These are phyloP conservation scores for Marsdenia floribunda DNA, from an alignment of 257 asterid species.

Conservation along the genomic window DNA sequence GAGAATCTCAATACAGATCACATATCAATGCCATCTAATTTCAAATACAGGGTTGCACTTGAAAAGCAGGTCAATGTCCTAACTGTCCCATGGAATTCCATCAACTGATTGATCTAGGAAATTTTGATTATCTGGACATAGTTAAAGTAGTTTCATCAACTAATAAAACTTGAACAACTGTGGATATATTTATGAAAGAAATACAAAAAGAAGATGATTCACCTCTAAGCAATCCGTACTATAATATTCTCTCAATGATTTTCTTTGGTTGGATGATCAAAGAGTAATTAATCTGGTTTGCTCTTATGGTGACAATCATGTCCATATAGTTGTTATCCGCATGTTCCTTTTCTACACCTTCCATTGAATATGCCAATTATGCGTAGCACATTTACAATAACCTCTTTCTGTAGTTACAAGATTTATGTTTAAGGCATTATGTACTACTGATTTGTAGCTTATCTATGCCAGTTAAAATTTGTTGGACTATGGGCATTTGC, in stretches of 20 bases:
- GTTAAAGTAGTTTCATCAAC: not conserved
- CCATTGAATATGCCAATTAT: not conserved
- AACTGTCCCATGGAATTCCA: constrained; percentile 11
- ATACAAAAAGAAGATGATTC: not conserved
- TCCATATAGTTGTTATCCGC: not conserved
- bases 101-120: constrained; percentile 9
- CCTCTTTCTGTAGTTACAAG: no score
- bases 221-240: not conserved
- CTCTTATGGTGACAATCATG: not conserved
- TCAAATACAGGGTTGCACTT: constrained; percentile 78
- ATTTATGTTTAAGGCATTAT: no score
- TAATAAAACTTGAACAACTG: not conserved
- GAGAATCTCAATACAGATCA: constrained; percentile 76
- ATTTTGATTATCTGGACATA: not conserved
- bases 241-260: not conserved
- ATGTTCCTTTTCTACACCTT: not conserved
- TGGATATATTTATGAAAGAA: constrained; percentile 1
- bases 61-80: constrained; percentile 72
- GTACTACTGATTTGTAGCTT: no score
- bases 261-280: not conserved
- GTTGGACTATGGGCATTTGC: no score
- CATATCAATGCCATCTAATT: constrained; percentile 71
- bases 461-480: no score
- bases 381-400: no score
- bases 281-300: not conserved